phyloP scores from a whole-genome alignment of 768 basidiomycete genomes.

The Leccinellum albellum region DNA sequence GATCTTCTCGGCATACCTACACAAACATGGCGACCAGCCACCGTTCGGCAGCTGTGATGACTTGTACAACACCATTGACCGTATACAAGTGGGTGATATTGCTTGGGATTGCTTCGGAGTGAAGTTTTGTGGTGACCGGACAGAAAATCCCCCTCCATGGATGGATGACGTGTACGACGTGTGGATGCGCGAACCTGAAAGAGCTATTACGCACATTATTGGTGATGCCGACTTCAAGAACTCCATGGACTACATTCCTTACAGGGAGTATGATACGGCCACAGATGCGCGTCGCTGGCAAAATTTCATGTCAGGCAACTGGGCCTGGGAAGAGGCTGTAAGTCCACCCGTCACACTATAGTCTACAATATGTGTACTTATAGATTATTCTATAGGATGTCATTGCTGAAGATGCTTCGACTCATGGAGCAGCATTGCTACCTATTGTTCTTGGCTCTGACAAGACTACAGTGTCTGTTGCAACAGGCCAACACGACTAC shows the following conservation, averaged over 20 bases:
- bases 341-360: neutral
- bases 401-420: neutral
- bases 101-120: neutral
- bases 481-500: neutral
- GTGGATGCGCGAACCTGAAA: neutral
- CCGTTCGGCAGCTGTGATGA: neutral
- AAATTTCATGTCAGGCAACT: neutral
- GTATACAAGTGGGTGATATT: neutral
- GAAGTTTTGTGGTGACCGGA: neutral
- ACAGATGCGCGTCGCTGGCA: neutral
- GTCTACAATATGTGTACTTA: neutral
- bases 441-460: neutral
- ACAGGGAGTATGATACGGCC: neutral
- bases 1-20: neutral
- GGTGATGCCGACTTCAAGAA: neutral
- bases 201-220: neutral
- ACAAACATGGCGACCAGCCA: neutral
- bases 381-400: neutral
- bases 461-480: neutral
- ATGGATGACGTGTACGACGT: neutral
- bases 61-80: neutral
- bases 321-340: neutral
- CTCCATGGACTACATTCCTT: neutral
- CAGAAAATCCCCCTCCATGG: neutral
- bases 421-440: neutral